A percentile compares a stretch with the other conserved stretches of the same genome.
Conservation (phyloP, 805 yeast genomes). For the Metschnikowia henanensis region DNA sequence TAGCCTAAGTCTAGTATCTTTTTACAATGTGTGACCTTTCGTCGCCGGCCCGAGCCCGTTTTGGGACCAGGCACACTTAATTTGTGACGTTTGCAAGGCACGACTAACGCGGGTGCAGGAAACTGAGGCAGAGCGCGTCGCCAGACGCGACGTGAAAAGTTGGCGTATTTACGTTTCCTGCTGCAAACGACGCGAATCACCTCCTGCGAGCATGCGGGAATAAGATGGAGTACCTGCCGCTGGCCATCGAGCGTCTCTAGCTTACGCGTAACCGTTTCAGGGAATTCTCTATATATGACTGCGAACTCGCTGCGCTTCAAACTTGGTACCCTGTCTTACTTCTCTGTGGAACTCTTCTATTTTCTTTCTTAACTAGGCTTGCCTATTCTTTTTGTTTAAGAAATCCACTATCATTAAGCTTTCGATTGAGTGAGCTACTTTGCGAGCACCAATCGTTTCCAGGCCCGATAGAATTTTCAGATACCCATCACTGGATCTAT, state of each 20-base stretch:
- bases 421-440: no score
- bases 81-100: not conserved
- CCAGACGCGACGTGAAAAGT: conserved; percentile 6
- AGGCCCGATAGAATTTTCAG: no score
- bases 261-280: not conserved
- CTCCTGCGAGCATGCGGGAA: conserved; percentile 8
- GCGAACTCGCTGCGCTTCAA: no score
- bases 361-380: no score
- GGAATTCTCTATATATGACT: not conserved
- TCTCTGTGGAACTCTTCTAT: no score
- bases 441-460: no score
- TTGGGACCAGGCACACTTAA: not conserved
- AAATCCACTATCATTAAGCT: no score
- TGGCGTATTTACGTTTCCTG: not conserved
- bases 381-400: no score
- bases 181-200: conserved; percentile 12
- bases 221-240: not conserved
- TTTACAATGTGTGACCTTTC: not conserved
- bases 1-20: no score
- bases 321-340: no score
- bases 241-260: not conserved
- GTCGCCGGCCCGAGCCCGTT: not conserved
- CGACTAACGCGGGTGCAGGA: not conserved
- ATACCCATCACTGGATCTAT: no score
- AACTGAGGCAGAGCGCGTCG: conserved; percentile 4